Percentiles rank a stretch among this genome's conserved stretches.
These are phyloP conservation scores for Colletotrichum sp. DNA, from an alignment of 2,329 filamentous ascomycete genomes.

Conservation along the genomic window DNA sequence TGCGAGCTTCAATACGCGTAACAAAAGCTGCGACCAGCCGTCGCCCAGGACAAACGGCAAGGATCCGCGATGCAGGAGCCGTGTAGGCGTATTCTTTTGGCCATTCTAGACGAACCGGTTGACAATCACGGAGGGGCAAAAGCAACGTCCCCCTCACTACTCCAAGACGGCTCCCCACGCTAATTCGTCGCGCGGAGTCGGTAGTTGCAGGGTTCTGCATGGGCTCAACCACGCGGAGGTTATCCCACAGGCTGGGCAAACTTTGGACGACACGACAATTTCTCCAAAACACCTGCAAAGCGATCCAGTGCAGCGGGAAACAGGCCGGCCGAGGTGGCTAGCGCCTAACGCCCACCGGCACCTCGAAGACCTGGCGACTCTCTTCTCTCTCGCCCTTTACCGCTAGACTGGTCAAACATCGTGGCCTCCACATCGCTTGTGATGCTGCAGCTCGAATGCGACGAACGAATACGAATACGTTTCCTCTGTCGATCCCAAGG, in stretches of 20 bases:
- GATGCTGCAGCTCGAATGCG: background rate
- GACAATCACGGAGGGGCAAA: background rate
- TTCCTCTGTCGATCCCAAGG: background rate
- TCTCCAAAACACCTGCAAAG: background rate
- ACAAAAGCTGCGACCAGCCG: background rate
- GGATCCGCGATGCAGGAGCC: background rate
- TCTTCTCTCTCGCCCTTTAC: background rate
- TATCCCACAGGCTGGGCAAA: background rate
- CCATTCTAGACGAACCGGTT: background rate
- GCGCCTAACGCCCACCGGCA: background rate
- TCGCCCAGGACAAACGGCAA: background rate
- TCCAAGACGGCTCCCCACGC: background rate
- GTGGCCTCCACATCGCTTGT: background rate
- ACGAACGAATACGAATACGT: slow-evolving; percentile 11
- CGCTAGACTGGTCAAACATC: background rate
- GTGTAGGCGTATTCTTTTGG: background rate
- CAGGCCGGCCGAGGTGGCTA: background rate
- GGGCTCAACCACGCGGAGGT: background rate
- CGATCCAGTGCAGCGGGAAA: background rate
- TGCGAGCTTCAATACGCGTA: background rate
- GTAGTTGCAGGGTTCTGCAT: background rate
- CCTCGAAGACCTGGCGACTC: background rate
- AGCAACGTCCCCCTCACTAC: background rate
- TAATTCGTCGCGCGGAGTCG: background rate
- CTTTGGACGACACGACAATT: background rate